Conservation (phyloP, 2,329 filamentous ascomycete genomes). For the Scedosporium boydii region DNA sequence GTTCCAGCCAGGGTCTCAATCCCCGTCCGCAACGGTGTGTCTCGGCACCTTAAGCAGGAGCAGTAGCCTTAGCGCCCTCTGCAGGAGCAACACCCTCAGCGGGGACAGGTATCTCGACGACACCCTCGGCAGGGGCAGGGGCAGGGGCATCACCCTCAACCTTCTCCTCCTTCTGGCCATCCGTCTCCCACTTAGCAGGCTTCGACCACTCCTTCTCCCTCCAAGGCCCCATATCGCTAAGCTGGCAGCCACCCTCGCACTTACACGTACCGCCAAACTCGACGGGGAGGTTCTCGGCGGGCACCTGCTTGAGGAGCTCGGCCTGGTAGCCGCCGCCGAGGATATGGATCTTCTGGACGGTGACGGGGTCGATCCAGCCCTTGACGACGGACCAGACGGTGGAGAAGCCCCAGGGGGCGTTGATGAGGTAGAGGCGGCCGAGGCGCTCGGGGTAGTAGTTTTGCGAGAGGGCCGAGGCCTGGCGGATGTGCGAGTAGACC, state of each 20-base stretch:
- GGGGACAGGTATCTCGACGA: slow-evolving; percentile 17
- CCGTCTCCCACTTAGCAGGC: slow-evolving; percentile 51
- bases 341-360: slow-evolving; percentile 90
- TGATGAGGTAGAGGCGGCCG: slow-evolving; percentile 95
- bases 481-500: slow-evolving; percentile 80
- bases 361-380: slow-evolving; percentile 93
- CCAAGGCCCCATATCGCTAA: slow-evolving; percentile 92
- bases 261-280: slow-evolving; percentile 76
- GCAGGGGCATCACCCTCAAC: slow-evolving; percentile 24
- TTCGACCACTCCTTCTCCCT: slow-evolving; percentile 58
- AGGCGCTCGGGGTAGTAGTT: slow-evolving; percentile 99
- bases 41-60: too few species aligned
- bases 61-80: slow-evolving; percentile 22
- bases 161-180: slow-evolving; percentile 20
- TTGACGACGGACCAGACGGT: slow-evolving; percentile 79
- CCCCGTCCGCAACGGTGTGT: too few species aligned
- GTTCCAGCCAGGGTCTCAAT: too few species aligned
- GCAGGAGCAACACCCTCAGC: slow-evolving; percentile 14
- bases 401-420: slow-evolving; percentile 92
- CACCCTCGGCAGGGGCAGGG: slow-evolving; percentile 15
- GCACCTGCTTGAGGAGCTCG: slow-evolving; percentile 76
- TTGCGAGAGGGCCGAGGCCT: slow-evolving; percentile 82
- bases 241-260: slow-evolving; percentile 71
- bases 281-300: slow-evolving; percentile 81
- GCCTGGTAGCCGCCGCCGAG: slow-evolving; percentile 73